A percentile compares a stretch with the other conserved stretches of the same genome.
phyloP scores from a whole-genome alignment of 2,329 filamentous ascomycete species.

The Blumeriella jaapii region DNA sequence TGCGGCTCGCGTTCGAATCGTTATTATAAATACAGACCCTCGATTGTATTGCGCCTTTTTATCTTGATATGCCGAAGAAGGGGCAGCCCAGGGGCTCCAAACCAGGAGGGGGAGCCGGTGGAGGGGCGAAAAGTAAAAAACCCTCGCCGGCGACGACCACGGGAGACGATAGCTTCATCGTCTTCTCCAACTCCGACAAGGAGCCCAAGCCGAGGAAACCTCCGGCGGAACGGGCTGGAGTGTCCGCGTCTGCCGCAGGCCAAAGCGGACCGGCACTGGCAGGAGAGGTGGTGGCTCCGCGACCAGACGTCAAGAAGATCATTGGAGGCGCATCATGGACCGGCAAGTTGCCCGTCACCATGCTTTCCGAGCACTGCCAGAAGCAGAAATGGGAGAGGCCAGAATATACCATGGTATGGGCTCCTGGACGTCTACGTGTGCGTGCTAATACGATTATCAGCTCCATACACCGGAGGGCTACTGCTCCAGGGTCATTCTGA shows the following conservation, averaged over 20 bases:
- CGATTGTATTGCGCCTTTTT: conserved; percentile 3
- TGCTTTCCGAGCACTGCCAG: conserved; percentile 89
- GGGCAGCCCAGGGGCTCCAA: conserved; percentile 26
- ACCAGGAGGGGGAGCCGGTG: conserved; percentile 23
- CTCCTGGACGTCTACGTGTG: background rate
- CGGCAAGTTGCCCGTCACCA: conserved; percentile 86
- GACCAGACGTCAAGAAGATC: conserved; percentile 61
- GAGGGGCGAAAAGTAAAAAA: conserved; percentile 20
- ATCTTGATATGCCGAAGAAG: conserved; percentile 28
- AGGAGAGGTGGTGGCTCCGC: conserved; percentile 25
- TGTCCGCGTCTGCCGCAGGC: conserved; percentile 13
- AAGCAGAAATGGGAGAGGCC: conserved; percentile 93
- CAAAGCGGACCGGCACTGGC: conserved; percentile 20
- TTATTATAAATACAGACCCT: background rate
- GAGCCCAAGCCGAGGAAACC: conserved; percentile 29
- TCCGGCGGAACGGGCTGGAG: conserved; percentile 7
- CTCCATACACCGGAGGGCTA: conserved; percentile 62
- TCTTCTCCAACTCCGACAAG: conserved; percentile 47
- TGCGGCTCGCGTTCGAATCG: no score
- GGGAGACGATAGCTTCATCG: conserved; percentile 41
- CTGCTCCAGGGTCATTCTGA: conserved; percentile 72
- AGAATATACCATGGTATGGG: conserved; percentile 68
- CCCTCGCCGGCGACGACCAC: conserved; percentile 17
- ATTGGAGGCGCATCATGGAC: conserved; percentile 97
- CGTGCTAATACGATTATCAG: conserved; percentile 25